A percentile compares a stretch with the other conserved stretches of the same genome.
Evolutionary conservation across 2,329 filamentous ascomycete species (phyloP).

Genomic region (Aspergillus luchuensis): DNA sequence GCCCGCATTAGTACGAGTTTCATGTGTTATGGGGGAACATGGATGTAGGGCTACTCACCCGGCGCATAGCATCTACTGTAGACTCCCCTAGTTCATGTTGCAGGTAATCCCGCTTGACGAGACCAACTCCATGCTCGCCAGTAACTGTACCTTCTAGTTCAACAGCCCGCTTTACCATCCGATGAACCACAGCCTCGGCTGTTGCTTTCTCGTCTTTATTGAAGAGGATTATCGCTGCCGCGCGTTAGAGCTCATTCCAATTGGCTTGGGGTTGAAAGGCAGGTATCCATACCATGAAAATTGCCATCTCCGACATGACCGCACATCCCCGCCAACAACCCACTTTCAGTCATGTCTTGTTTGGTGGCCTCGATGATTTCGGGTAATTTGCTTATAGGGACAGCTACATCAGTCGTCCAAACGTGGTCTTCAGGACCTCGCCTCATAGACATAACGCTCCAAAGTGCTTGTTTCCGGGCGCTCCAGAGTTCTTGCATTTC

Average conservation of each 20-base stretch:
- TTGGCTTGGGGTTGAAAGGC: not conserved
- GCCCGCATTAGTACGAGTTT: slow-evolving; percentile 20
- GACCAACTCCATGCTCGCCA: slow-evolving; percentile 70
- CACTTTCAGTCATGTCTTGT: slow-evolving; percentile 62
- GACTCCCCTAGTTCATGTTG: slow-evolving; percentile 62
- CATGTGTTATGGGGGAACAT: not conserved
- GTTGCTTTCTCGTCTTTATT: slow-evolving; percentile 58
- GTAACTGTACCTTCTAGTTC: slow-evolving; percentile 73
- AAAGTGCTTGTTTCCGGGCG: slow-evolving; percentile 73
- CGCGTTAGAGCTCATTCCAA: not conserved
- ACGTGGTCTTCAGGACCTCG: slow-evolving; percentile 62
- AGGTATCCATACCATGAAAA: slow-evolving; percentile 60
- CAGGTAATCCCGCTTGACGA: slow-evolving; percentile 68
- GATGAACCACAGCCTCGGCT: slow-evolving; percentile 63
- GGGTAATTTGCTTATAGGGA: slow-evolving; percentile 70
- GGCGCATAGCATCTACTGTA: slow-evolving; percentile 67
- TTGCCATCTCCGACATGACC: slow-evolving; percentile 76
- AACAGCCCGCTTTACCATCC: slow-evolving; percentile 70
- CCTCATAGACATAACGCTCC: slow-evolving; percentile 69
- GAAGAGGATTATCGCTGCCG: slow-evolving; percentile 61
- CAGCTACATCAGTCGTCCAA: slow-evolving; percentile 81
- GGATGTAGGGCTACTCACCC: slow-evolving; percentile 46
- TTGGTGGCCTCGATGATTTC: slow-evolving; percentile 74
- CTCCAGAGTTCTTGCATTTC: slow-evolving; percentile 74
- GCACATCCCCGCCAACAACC: slow-evolving; percentile 66